Base-by-base conservation (phyloP, 441 rosid species). In the Erodium moschatum region DNA sequence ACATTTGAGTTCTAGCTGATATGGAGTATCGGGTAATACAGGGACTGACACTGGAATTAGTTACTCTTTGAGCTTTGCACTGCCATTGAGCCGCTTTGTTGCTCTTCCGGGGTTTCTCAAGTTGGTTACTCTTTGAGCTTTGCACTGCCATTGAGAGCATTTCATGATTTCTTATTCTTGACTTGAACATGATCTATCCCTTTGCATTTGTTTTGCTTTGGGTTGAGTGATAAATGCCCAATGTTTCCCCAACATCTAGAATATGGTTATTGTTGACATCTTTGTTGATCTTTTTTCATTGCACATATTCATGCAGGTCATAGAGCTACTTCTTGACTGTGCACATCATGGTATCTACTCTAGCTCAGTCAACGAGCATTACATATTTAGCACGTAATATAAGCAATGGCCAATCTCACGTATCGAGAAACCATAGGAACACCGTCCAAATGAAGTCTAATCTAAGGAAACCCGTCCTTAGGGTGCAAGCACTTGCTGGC, bases 301-400 rank as follows among this genome's bases (percentile, higher is more conserved):
- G 20, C 60, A 5, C 20, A 8, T 52, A 15, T 15, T 15, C 1
- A 52, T 52, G 88, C 90, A 84, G 92, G 63, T 68, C 65, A 44
- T 64, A 65, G 50, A 40, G 46, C 66, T 33, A 16, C n/a, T 16
- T 52, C 21, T 52, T 15, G 60, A 52, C n/a, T 52, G 60, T 15
- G 21, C 60, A 44, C 69, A 78, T 67, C 64, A 94, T 94, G 98
- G 90, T 85, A 54, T 81, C 87, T 74, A 76, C 85, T 66, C 81
- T 88, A 48, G 86, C 85, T 76, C 85, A 82, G 71, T 79, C 82
- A 13, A 79, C 88, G 52, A 77, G 76, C 74, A 70, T 77, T 35
- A 74, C 85, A 64, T 80, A 85, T 18, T 33, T 79, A 74, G 82
- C 77, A 65, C 66, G 80, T 67, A 65, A 81, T 40, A 75, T 71